A percentile compares a stretch with the other conserved stretches of the same genome.
These are phyloP conservation scores for Blastomyces percursus DNA, from an alignment of 2,329 filamentous ascomycete genomes.

Conservation along the genomic window DNA sequence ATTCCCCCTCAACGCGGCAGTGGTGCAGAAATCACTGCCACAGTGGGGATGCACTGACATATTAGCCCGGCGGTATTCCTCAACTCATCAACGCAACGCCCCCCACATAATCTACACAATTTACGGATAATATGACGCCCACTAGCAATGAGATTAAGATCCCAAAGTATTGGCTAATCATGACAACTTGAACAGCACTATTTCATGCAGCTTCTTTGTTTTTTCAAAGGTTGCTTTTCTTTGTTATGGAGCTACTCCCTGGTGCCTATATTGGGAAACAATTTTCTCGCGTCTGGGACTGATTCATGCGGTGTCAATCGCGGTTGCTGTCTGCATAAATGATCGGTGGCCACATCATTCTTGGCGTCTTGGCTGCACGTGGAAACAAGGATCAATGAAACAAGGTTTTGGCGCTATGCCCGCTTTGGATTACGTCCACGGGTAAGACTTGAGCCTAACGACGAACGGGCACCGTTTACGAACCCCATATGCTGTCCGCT, in stretches of 20 bases:
- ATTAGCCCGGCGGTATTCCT: not conserved
- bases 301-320: not conserved
- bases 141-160: not conserved
- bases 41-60: not conserved
- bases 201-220: not conserved
- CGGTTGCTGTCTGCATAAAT: too few relatives aligned
- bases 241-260: not conserved
- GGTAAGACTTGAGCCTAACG: not conserved
- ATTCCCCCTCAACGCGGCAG: not conserved
- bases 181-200: not conserved
- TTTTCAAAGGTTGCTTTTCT: not conserved
- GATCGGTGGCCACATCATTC: too few relatives aligned
- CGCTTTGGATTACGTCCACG: not conserved
- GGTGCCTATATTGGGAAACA: not conserved
- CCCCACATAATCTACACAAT: not conserved
- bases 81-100: not conserved
- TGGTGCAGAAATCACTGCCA: not conserved
- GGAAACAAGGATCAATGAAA: not conserved
- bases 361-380: constrained; percentile 2
- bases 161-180: not conserved
- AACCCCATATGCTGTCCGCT: too few relatives aligned
- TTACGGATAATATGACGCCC: not conserved
- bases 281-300: not conserved
- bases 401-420: constrained; percentile 1
- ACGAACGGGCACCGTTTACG: too few relatives aligned